Evolutionary conservation across 1,284 basidiomycete genomes (phyloP).

Genomic region (Xanthoconium separans): DNA sequence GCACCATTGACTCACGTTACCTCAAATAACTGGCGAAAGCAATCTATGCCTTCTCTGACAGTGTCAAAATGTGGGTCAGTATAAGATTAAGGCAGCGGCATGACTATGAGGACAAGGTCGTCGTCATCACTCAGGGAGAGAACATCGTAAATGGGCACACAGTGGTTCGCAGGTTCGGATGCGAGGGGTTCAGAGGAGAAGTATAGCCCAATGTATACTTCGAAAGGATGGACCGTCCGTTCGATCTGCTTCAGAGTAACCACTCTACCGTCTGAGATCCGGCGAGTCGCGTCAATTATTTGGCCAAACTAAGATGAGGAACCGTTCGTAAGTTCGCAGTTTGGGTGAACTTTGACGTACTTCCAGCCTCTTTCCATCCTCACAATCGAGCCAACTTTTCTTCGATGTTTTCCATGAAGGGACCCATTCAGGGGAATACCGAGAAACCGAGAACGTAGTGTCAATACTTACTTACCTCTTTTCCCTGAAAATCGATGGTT

Average conservation of each 20-base stretch:
- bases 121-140: not conserved
- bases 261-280: not conserved
- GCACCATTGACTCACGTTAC: not conserved
- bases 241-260: not conserved
- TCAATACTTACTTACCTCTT: no score
- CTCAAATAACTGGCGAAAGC: not conserved
- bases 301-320: not conserved
- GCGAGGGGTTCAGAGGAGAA: not conserved
- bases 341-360: not conserved
- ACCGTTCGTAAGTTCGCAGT: not conserved
- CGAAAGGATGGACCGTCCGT: not conserved
- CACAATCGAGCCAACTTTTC: not conserved
- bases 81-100: not conserved
- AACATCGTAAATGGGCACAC: not conserved
- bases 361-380: not conserved
- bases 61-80: not conserved
- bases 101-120: not conserved
- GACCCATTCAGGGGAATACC: not conserved
- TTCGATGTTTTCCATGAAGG: conserved; percentile 1
- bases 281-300: not conserved
- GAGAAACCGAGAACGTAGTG: no score
- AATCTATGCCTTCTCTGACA: not conserved
- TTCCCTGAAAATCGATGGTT: no score
- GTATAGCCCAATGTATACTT: not conserved
- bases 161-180: not conserved